Conservation (phyloP, 192 early-diverging fungal species). For the Umbelopsis sp. region DNA sequence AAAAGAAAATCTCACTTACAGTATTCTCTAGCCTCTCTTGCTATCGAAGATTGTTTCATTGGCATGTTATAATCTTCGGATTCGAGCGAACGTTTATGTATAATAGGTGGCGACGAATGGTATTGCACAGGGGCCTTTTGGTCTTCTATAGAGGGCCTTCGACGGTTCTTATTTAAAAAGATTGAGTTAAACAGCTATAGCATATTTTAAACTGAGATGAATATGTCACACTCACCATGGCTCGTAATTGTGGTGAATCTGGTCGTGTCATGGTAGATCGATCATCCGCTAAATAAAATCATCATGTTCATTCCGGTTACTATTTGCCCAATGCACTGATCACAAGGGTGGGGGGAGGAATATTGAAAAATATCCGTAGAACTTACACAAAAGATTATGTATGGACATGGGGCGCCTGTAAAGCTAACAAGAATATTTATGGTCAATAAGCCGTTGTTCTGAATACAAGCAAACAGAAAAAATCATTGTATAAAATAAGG, state of each 20-base stretch:
- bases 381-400: conserved; percentile 11
- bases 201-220: no score
- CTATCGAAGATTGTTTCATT: not conserved
- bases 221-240: not conserved
- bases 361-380: no score
- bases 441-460: not conserved
- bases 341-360: no score
- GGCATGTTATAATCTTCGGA: not conserved
- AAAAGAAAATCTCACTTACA: not conserved
- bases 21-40: not conserved
- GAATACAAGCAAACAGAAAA: not conserved
- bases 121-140: not conserved
- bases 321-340: not conserved
- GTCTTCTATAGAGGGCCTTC: not conserved
- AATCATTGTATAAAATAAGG: not conserved
- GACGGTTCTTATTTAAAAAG: not conserved
- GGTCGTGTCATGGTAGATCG: not conserved
- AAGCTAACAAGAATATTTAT: not conserved
- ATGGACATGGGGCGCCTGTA: conserved; percentile 6
- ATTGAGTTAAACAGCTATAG: not conserved
- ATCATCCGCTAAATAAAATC: not conserved
- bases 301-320: not conserved
- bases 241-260: not conserved
- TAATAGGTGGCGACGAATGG: not conserved
- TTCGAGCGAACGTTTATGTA: not conserved